Evolutionary conservation across 495 filamentous ascomycete genomes (phyloP).

Genomic region (Venustampulla echinocandica): DNA sequence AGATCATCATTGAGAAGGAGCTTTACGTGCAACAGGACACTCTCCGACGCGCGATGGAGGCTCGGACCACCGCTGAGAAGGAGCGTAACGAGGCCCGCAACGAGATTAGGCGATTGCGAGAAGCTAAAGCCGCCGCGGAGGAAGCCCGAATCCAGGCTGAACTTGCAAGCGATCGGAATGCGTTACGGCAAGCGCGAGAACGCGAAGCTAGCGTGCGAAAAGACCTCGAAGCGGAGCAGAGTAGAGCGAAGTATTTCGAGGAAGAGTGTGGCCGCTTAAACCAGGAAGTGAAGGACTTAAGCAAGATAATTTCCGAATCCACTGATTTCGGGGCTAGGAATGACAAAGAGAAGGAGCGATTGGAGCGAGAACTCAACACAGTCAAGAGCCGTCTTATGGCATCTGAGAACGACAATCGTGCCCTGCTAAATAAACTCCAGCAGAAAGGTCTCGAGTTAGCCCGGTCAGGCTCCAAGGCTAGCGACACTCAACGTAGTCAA

Average conservation of each 20-base stretch:
- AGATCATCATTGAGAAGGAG: constrained; percentile 96
- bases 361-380: constrained; percentile 87
- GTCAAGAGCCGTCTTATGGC: constrained; percentile 84
- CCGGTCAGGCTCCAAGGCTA: constrained; percentile 76
- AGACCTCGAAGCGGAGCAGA: constrained; percentile 67
- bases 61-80: constrained; percentile 64
- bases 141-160: constrained; percentile 78
- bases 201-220: constrained; percentile 66
- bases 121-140: constrained; percentile 75
- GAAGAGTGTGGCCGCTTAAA: constrained; percentile 66
- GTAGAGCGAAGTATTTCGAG: constrained; percentile 64
- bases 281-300: constrained; percentile 69
- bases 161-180: constrained; percentile 66
- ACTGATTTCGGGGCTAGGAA: constrained; percentile 78
- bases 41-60: constrained; percentile 78
- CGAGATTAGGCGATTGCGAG: constrained; percentile 73
- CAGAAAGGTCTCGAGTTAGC: constrained; percentile 98
- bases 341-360: constrained; percentile 86
- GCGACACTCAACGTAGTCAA: constrained; percentile 74
- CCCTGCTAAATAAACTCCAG: constrained; percentile 89
- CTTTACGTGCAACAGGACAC: constrained; percentile 97
- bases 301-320: constrained; percentile 75
- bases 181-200: constrained; percentile 70
- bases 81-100: constrained; percentile 82
- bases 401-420: constrained; percentile 95